These are phyloP conservation scores for Wickerhamomyces strasburgensis DNA, from an alignment of 805 yeast genomes.

Conservation along the genomic window DNA sequence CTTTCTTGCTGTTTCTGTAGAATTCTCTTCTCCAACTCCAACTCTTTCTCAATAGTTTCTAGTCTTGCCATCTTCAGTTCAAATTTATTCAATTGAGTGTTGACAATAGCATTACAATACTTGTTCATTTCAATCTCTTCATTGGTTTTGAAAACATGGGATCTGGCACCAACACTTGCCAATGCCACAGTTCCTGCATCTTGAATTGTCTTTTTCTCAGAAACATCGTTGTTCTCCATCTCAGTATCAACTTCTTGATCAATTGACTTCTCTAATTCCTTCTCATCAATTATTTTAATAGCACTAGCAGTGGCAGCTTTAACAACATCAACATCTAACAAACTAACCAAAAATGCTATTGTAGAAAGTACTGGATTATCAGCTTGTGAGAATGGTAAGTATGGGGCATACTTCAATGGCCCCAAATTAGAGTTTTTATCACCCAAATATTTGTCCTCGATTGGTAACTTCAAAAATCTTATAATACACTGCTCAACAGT, in stretches of 20 bases:
- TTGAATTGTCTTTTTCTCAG: constrained; percentile 40
- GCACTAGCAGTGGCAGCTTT: constrained; percentile 73
- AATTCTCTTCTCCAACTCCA: constrained; percentile 58
- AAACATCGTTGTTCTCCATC: constrained; percentile 7
- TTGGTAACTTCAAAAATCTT: constrained; percentile 73
- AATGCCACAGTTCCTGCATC: constrained; percentile 14
- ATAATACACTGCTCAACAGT: constrained; percentile 76
- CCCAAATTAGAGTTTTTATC: constrained; percentile 42
- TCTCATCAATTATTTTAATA: constrained; percentile 28
- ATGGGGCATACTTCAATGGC: constrained; percentile 75
- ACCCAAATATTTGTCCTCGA: constrained; percentile 67
- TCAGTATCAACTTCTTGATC: constrained; percentile 17
- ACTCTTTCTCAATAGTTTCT: constrained; percentile 56
- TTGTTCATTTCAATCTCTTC: constrained; percentile 76
- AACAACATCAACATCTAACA: constrained; percentile 84
- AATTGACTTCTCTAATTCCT: constrained; percentile 16
- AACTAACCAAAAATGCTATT: constrained; percentile 77
- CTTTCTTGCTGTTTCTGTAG: constrained; percentile 63
- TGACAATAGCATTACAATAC: constrained; percentile 50
- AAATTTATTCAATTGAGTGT: constrained; percentile 57
- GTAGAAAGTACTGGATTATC: constrained; percentile 95
- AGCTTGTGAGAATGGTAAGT: constrained; percentile 75
- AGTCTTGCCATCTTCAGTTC: constrained; percentile 59
- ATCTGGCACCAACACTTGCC: constrained; percentile 55
- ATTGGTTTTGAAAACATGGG: constrained; percentile 72